Evolutionary conservation across 164 flowering plant species (phyloP).

Genomic region (Chloranthus sessilifolius): DNA sequence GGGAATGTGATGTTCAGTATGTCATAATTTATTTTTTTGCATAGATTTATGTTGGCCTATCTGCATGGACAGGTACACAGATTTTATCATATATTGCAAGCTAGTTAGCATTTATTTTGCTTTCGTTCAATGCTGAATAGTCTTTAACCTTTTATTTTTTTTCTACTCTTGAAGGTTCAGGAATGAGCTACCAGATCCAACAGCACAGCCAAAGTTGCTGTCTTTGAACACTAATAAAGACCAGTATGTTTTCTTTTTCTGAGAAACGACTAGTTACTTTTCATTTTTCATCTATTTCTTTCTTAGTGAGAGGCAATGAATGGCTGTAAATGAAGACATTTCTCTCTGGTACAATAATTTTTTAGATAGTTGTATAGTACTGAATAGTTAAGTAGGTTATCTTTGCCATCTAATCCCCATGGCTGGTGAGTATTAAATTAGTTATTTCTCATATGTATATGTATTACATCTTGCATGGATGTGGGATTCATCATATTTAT

Average conservation of each 20-base stretch:
- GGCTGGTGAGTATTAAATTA: no score
- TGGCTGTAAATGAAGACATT: not conserved
- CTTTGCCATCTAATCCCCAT: no score
- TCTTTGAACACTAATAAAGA: slow-evolving; percentile 62
- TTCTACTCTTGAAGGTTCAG: slow-evolving; percentile 69
- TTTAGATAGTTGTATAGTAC: no score
- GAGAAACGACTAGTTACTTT: no score
- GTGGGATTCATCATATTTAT: no score
- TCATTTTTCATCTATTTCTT: not conserved
- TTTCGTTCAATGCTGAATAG: slow-evolving; percentile 3
- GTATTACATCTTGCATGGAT: no score
- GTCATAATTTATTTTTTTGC: not conserved
- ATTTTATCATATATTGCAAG: not conserved
- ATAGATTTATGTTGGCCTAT: not conserved
- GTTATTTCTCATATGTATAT: no score
- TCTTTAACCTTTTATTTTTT: not conserved
- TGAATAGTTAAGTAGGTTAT: no score
- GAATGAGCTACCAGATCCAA: slow-evolving; percentile 95
- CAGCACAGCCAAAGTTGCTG: slow-evolving; percentile 82
- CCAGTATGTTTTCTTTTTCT: slow-evolving; percentile 41
- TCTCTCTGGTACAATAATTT: not conserved
- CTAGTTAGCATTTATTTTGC: not conserved
- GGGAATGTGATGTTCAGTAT: not conserved
- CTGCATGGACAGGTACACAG: not conserved
- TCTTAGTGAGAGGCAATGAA: not conserved